A percentile compares a stretch with the other conserved stretches of the same genome.
phyloP scores from a whole-genome alignment of 2,329 filamentous ascomycete species.

The Blastomyces emzantsi region DNA sequence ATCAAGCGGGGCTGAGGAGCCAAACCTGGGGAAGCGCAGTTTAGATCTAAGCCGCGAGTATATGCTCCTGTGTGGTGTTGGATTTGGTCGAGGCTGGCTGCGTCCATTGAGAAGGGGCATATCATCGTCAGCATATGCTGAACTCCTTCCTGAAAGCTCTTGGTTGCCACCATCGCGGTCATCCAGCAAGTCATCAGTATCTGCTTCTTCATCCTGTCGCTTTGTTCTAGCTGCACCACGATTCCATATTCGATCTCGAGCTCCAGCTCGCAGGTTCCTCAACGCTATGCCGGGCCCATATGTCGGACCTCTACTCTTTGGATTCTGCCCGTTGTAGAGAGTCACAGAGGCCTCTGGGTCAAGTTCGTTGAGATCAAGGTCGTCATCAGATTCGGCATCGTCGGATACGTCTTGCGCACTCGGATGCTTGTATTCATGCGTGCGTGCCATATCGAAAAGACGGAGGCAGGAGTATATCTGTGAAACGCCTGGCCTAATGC shows the following conservation, averaged over 20 bases:
- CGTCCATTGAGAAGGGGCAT: constrained; percentile 57
- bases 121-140: constrained; percentile 56
- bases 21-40: constrained; percentile 59
- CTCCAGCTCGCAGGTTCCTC: constrained; percentile 44
- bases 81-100: constrained; percentile 26
- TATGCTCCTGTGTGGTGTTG: constrained; percentile 28
- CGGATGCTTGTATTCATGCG: constrained; percentile 30
- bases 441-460: constrained; percentile 28
- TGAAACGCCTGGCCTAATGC: not conserved
- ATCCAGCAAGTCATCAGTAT: constrained; percentile 57
- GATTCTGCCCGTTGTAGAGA: constrained; percentile 18
- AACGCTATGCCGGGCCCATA: constrained; percentile 37
- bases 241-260: constrained; percentile 36
- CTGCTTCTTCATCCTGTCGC: constrained; percentile 49
- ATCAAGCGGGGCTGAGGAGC: constrained; percentile 31
- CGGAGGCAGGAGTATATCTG: not conserved
- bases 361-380: constrained; percentile 40
- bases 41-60: constrained; percentile 44
- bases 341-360: constrained; percentile 29
- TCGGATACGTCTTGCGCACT: constrained; percentile 26
- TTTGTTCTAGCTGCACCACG: constrained; percentile 20
- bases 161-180: constrained; percentile 49
- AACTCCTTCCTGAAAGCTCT: constrained; percentile 53
- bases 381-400: constrained; percentile 29
- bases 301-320: constrained; percentile 12